Base-by-base conservation (phyloP, 1,139 yeast genomes). In the Casaregolazyma lundiana region DNA sequence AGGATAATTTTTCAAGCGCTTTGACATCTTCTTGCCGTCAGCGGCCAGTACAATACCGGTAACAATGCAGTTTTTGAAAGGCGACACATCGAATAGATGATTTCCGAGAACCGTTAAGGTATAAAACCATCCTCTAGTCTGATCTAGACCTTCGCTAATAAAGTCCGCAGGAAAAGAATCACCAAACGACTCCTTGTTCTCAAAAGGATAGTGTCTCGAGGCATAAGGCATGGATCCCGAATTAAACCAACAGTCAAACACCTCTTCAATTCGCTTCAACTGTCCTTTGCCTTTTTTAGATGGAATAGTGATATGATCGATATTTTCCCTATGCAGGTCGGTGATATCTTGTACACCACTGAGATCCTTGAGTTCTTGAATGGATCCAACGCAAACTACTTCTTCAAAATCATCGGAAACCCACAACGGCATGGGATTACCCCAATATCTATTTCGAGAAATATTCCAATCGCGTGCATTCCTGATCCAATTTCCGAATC, bases 91-190 rank as follows among this genome's bases (percentile, higher is more conserved):
- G 72, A 92, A 92, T 61, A 94, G 73, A 60, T 92, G 97, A 50
- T 96, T 88, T 66, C 98, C 98, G 61, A 94, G 76, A 21, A 94
- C 97, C 38, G 96, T 84, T 66, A 94, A 76, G 44, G 98, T 92
- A 70, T 94, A 94, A 72, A 94, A 94, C 99, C 99, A 92, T 65
- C 99, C 99, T 80, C 99, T 87, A 46, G 99, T 92, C 75, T 92
- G 99, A 72, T 92, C 99, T 60, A 92, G 80, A 71, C 99, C 99
- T 75, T 92, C 99, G 51, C 97, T 84, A 60, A 92, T 94, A 69
- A 92, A 92, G 68, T 94, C 92, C 35, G 96, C 99, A 46, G 98
- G 98, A 81, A 85, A 92, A 44, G 86, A 78, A 50, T 77, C 66
- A 46, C 73, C 63, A 71, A 92, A 90, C 48, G 68, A 68, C 16